These are phyloP conservation scores for Tausonia pullulans DNA, from an alignment of 1,284 basidiomycete genomes.

Conservation along the genomic window DNA sequence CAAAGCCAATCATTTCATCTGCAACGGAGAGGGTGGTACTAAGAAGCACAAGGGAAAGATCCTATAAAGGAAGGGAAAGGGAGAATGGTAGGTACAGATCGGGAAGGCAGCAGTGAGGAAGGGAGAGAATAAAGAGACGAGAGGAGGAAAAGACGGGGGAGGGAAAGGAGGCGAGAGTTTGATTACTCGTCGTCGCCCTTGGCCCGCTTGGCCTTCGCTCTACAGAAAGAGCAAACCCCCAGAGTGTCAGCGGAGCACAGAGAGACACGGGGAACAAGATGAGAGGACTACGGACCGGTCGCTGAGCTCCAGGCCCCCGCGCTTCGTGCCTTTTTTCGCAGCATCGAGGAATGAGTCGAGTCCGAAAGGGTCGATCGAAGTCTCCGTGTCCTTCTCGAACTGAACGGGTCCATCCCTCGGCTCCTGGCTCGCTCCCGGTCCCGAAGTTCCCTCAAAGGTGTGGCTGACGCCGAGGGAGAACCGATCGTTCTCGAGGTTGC, in stretches of 20 bases:
- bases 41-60: no score
- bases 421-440: conserved; percentile 58
- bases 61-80: not conserved
- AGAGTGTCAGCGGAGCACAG: not conserved
- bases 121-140: not conserved
- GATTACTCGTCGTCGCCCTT: conserved; percentile 8
- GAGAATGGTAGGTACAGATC: not conserved
- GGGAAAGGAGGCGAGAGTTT: not conserved
- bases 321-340: conserved; percentile 85
- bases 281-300: conserved; percentile 2
- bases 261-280: not conserved
- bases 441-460: conserved; percentile 68
- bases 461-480: conserved; percentile 76
- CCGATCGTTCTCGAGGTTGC: conserved; percentile 83
- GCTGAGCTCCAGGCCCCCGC: conserved; percentile 43
- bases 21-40: no score
- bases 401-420: conserved; percentile 88
- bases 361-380: conserved; percentile 76
- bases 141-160: not conserved
- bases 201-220: conserved; percentile 8
- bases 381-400: conserved; percentile 86
- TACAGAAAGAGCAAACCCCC: not conserved
- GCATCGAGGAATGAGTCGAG: conserved; percentile 95
- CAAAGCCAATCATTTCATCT: no score
- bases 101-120: not conserved